Base-by-base conservation (phyloP, 1,284 basidiomycete species). In the Naganishia albida region DNA sequence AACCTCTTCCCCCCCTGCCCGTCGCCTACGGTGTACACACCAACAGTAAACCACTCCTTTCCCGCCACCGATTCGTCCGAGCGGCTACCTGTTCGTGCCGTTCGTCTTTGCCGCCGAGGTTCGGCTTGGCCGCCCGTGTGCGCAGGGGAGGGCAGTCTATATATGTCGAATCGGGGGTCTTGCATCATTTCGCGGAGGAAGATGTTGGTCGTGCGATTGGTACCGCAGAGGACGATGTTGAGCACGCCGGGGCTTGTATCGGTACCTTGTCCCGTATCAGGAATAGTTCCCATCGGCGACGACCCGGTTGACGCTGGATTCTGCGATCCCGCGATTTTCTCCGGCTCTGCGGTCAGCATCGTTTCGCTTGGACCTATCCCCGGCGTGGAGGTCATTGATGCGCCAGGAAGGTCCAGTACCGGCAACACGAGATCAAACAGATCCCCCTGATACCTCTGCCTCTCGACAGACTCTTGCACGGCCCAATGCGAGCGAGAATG, bases 401-500 rank as follows among this genome's bases (percentile, higher is more conserved):
- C 63, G 4, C 20, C 63, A 10, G 63, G 53, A 16, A 64, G 30
- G n/a, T 64, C 52, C 2, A 64, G 23, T 18, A 55, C 38, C 30
- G 63, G 63, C 20, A 64, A 23, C 4, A 64, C 63, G 43, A 64
- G 25, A 13, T 54, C 53, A 43, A 64, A 55, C 3, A 55, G 34
- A 40, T 55, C 63, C 23, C 63, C 63, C 44, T 64, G 63, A 48
- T 64, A 54, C 39, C 54, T 38, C 25, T 50, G 53, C 30, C 63
- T 30, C 7, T 50, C 53, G 15, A 46, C 23, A 10, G 63, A 54
- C 28, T 64, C 63, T 30, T 64, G 52, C 26, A 64, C 38, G 48
- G 63, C 63, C 63, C 63, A 64, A 40, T 64, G 63, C 28, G 63
- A 60, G 10, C 56, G 44, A 13, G 56, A 60, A 49, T 60, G 56